Conservation (phyloP, 1,139 yeast species). For the Candida labiduridarum region DNA sequence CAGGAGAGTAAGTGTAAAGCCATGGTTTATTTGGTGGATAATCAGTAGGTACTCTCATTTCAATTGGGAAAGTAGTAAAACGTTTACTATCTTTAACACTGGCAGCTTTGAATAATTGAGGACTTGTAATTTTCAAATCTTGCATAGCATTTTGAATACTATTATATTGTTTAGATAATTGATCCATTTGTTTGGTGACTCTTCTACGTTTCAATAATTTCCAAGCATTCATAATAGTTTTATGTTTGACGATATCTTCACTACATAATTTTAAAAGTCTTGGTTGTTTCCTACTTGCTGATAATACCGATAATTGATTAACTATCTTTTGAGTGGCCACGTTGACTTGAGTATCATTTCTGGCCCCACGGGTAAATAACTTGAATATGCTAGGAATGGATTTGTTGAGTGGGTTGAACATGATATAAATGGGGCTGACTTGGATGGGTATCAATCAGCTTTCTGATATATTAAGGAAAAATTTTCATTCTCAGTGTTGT, state of each 20-base stretch:
- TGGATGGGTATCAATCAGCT: background rate
- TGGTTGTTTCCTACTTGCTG: conserved; percentile 89
- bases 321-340: conserved; percentile 68
- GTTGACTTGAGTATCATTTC: conserved; percentile 34
- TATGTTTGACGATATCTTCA: conserved; percentile 86
- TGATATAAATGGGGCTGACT: background rate
- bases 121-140: conserved; percentile 54
- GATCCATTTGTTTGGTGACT: conserved; percentile 43
- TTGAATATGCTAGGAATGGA: conserved; percentile 10
- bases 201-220: conserved; percentile 55
- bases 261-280: conserved; percentile 70
- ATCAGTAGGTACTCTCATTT: conserved; percentile 85
- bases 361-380: conserved; percentile 41
- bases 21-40: conserved; percentile 86
- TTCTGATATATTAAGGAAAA: conserved; percentile 4
- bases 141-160: conserved; percentile 75
- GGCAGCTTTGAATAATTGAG: conserved; percentile 55
- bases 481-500: conserved; percentile 7
- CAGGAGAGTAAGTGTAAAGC: conserved; percentile 59
- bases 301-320: conserved; percentile 79
- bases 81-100: conserved; percentile 28
- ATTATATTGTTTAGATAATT: conserved; percentile 63
- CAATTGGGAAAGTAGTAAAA: conserved; percentile 62
- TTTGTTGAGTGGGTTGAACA: conserved; percentile 5
- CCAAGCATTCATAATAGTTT: conserved; percentile 87